phyloP scores from a whole-genome alignment of 2,329 filamentous ascomycete species.

The Mycosphaerella sp. region DNA sequence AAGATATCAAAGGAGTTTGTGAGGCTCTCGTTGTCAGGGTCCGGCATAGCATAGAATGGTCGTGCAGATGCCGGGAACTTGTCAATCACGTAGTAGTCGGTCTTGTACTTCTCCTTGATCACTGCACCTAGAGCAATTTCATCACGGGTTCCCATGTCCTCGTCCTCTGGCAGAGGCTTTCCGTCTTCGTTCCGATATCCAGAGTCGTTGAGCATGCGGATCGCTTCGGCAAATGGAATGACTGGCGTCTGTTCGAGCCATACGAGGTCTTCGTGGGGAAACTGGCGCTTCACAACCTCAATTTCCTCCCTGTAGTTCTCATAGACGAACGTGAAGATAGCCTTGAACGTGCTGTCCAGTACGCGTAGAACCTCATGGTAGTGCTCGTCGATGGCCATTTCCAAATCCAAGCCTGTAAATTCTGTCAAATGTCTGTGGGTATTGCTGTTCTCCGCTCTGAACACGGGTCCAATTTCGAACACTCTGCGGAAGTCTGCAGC shows the following conservation, averaged over 20 bases:
- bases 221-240: conserved; percentile 70
- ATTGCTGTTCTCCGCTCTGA: conserved; percentile 92
- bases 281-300: conserved; percentile 72
- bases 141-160: conserved; percentile 78
- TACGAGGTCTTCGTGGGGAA: conserved; percentile 78
- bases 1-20: conserved; percentile 97
- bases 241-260: conserved; percentile 82
- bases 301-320: conserved; percentile 64
- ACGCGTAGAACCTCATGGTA: conserved; percentile 81
- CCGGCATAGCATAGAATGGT: conserved; percentile 87
- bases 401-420: conserved; percentile 86
- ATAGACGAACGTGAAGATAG: conserved; percentile 68
- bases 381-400: conserved; percentile 84
- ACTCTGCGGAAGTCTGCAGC: conserved; percentile 83
- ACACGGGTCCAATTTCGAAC: conserved; percentile 84
- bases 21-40: conserved; percentile 62
- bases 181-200: conserved; percentile 74
- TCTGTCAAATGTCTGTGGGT: conserved; percentile 92
- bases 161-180: conserved; percentile 60
- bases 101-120: conserved; percentile 77
- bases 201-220: conserved; percentile 72
- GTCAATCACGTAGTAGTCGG: conserved; percentile 91
- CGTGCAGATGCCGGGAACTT: conserved; percentile 81
- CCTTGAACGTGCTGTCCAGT: conserved; percentile 75
- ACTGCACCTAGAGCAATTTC: conserved; percentile 81